Percentiles rank a stretch among this genome's conserved stretches.
Conservation (phyloP, 169 alveolate genomes). For the Cystoisospora suis region DNA sequence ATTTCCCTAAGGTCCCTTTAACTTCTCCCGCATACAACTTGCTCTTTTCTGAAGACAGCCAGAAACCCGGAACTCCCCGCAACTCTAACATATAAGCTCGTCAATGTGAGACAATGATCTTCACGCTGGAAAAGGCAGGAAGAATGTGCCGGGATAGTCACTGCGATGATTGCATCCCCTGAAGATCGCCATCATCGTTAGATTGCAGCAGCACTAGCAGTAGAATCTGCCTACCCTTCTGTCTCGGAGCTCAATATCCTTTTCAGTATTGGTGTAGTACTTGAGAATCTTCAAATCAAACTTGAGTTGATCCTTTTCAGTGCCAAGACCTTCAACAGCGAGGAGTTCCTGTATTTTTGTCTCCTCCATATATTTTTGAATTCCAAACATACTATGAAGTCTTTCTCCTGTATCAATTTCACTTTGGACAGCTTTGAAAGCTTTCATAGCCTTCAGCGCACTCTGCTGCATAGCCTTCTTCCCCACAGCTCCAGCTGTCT, state of each 20-base stretch:
- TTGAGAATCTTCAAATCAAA: not conserved
- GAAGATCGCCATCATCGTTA: no score
- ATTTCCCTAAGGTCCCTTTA: no score
- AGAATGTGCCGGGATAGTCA: no score
- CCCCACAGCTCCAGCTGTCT: not conserved
- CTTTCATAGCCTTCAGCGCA: conserved; percentile 4
- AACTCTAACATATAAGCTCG: no score
- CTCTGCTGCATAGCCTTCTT: not conserved
- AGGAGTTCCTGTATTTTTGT: not conserved
- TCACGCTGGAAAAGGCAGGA: no score
- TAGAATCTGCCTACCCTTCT: not conserved
- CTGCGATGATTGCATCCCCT: no score
- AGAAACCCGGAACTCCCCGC: no score
- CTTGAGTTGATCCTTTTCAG: not conserved
- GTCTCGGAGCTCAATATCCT: not conserved
- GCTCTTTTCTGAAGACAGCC: no score
- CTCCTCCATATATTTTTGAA: conserved; percentile 13
- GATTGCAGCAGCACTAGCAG: no score
- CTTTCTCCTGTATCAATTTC: not conserved
- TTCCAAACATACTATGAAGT: not conserved
- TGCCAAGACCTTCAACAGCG: not conserved
- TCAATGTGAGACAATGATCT: no score
- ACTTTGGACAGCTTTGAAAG: not conserved
- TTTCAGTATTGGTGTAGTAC: not conserved
- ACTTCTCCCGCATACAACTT: no score